Evolutionary conservation across 2,329 filamentous ascomycete species (phyloP).

Genomic region (Aureobasidium sp.): DNA sequence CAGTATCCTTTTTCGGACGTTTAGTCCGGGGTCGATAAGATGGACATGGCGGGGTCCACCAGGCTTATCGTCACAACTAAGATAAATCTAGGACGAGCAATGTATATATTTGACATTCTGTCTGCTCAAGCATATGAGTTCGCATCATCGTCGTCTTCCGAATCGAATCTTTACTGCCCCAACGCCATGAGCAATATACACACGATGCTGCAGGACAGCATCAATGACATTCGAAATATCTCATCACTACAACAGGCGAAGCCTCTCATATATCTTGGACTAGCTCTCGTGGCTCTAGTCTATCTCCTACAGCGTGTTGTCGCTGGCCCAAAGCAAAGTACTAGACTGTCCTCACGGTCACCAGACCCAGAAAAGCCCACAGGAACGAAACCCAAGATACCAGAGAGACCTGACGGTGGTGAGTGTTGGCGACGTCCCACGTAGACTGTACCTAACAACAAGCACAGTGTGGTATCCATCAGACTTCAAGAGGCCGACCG

Average conservation of each 20-base stretch:
- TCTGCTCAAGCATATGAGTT: background rate
- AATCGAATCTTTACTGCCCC: background rate
- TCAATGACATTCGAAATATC: background rate
- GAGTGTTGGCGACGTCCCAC: conserved; percentile 16
- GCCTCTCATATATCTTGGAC: conserved; percentile 5
- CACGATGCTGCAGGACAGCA: background rate
- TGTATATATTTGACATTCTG: background rate
- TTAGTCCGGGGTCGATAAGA: conserved; percentile 9
- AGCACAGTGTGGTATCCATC: conserved; percentile 49
- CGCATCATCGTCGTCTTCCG: background rate
- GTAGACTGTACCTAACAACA: background rate
- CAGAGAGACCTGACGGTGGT: conserved; percentile 43
- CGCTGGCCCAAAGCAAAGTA: background rate
- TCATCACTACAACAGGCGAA: background rate
- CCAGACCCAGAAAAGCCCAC: conserved; percentile 43
- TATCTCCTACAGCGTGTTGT: conserved; percentile 1
- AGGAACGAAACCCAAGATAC: conserved; percentile 25
- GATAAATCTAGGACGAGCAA: background rate
- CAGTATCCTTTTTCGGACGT: conserved; percentile 1
- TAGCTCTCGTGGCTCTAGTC: background rate
- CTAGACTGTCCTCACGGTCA: conserved; percentile 20
- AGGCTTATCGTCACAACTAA: conserved; percentile 10
- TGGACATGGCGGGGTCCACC: background rate
- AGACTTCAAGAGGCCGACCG: conserved; percentile 53
- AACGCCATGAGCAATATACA: background rate